These are phyloP conservation scores for Candida railenensis DNA, from an alignment of 805 yeast genomes.

Conservation along the genomic window DNA sequence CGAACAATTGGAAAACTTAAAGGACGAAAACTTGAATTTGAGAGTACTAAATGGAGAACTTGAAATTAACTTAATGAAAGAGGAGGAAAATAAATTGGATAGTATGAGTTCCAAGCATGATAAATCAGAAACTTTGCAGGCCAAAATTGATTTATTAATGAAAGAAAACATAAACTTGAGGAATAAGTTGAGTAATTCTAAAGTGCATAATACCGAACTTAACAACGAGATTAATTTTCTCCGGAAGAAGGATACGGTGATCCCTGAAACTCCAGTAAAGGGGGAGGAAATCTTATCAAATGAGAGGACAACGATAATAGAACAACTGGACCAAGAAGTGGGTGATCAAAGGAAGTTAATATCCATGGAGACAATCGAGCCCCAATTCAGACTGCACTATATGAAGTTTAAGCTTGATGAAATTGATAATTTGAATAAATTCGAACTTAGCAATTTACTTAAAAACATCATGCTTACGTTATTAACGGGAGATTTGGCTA, in stretches of 20 bases:
- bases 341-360: conserved; percentile 15
- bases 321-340: conserved; percentile 7
- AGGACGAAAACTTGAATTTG: conserved; percentile 6
- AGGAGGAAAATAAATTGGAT: neutral
- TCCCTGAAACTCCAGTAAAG: neutral
- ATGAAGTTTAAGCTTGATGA: conserved; percentile 23
- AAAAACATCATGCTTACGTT: conserved; percentile 35
- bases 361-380: conserved; percentile 16
- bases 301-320: too few relatives aligned
- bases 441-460: conserved; percentile 28
- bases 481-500: conserved; percentile 26
- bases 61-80: conserved; percentile 5
- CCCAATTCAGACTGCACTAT: conserved; percentile 23
- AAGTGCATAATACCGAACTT: conserved; percentile 16
- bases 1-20: conserved; percentile 3
- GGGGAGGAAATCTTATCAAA: too few relatives aligned
- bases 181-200: conserved; percentile 13
- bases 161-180: conserved; percentile 13
- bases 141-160: conserved; percentile 6
- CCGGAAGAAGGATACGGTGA: neutral
- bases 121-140: neutral
- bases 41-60: conserved; percentile 5
- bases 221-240: conserved; percentile 13
- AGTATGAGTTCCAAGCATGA: neutral
- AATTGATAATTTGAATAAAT: conserved; percentile 27